Conservation (phyloP, 768 basidiomycete species). For the Auricularia sp. region DNA sequence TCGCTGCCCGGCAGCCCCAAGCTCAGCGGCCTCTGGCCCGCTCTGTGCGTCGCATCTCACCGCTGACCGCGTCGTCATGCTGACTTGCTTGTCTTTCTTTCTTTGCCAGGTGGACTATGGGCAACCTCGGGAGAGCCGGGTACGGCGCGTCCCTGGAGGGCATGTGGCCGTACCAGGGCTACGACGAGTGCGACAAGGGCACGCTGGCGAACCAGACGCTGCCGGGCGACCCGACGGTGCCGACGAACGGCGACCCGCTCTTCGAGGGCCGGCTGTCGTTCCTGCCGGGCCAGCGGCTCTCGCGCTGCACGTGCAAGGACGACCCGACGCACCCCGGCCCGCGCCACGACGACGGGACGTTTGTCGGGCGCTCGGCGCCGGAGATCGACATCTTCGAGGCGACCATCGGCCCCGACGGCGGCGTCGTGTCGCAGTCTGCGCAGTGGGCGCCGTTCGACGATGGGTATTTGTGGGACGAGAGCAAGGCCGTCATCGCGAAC, state of each 20-base stretch:
- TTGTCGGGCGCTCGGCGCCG: conserved; percentile 71
- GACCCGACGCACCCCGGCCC: conserved; percentile 81
- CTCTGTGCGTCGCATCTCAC: conserved; percentile 24
- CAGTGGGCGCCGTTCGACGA: conserved; percentile 81
- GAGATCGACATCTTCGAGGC: conserved; percentile 91
- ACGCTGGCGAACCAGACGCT: conserved; percentile 76
- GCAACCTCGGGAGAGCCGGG: conserved; percentile 75
- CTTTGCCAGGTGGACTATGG: conserved; percentile 49
- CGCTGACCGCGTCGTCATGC: too few species aligned
- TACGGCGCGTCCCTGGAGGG: conserved; percentile 75
- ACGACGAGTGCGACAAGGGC: conserved; percentile 84
- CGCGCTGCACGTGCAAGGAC: conserved; percentile 77
- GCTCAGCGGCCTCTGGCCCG: conserved; percentile 59
- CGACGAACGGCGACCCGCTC: conserved; percentile 49
- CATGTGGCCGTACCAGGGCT: conserved; percentile 28
- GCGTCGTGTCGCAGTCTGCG: conserved; percentile 72
- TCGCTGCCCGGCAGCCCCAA: conserved; percentile 57
- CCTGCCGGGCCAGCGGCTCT: conserved; percentile 80
- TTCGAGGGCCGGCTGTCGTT: conserved; percentile 55
- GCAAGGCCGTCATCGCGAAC: conserved; percentile 47
- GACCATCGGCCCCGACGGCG: conserved; percentile 25
- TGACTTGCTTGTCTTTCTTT: neutral
- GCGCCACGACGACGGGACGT: conserved; percentile 61
- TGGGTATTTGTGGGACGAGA: conserved; percentile 46
- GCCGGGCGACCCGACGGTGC: conserved; percentile 51